Conservation (phyloP, 2,329 filamentous ascomycete species). For the Fusarium falciforme region DNA sequence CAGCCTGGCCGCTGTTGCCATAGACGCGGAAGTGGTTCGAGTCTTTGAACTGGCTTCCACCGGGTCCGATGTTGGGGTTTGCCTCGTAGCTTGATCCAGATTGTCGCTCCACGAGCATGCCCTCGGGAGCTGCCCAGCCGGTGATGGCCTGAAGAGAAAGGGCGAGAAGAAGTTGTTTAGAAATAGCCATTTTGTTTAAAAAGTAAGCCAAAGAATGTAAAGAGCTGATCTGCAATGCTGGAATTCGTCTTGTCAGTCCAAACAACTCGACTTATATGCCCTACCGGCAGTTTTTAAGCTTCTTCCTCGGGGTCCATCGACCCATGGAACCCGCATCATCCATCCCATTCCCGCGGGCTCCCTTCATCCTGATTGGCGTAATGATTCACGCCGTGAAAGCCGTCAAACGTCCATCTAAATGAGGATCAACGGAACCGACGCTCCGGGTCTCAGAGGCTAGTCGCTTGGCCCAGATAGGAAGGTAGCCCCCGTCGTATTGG, state of each 20-base stretch:
- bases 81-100: slow-evolving; percentile 33
- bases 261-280: not conserved
- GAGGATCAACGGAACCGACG: not conserved
- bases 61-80: slow-evolving; percentile 46
- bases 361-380: not conserved
- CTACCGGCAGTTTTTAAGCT: not conserved
- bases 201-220: not conserved
- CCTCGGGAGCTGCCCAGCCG: slow-evolving; percentile 1
- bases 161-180: not conserved
- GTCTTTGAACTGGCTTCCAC: slow-evolving; percentile 44
- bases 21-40: slow-evolving; percentile 54
- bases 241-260: not conserved
- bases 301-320: not conserved
- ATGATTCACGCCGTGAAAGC: not conserved
- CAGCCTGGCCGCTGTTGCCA: slow-evolving; percentile 37
- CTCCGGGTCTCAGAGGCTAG: not conserved
- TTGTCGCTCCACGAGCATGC: not conserved
- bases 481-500: not conserved
- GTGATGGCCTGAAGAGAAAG: not conserved
- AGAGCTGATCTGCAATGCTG: not conserved
- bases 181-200: not conserved
- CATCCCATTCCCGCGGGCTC: not conserved
- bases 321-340: not conserved
- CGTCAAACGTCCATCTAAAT: not conserved
- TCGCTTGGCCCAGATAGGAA: not conserved